These are phyloP conservation scores for Pouteria glomerata DNA, from an alignment of 148 eudicot species.

Conservation along the genomic window DNA sequence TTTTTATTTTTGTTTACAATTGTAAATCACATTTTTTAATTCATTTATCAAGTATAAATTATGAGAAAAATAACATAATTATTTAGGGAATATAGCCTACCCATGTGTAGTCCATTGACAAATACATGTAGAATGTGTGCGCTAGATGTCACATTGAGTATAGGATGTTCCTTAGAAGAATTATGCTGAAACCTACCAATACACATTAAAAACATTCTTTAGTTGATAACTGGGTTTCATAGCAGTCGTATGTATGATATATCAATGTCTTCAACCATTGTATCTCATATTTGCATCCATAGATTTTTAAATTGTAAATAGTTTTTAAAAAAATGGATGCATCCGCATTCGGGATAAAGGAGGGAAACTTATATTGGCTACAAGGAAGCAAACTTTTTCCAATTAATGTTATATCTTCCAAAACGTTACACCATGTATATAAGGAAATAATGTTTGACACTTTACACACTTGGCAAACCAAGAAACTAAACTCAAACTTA, in stretches of 20 bases:
- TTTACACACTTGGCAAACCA: neutral
- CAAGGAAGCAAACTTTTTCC: neutral
- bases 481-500: neutral
- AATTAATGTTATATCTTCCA: neutral
- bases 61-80: neutral
- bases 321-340: neutral
- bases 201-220: neutral
- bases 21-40: neutral
- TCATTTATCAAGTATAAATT: neutral
- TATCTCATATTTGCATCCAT: neutral
- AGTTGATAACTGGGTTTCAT: neutral
- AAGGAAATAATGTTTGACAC: neutral
- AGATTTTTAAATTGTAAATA: neutral
- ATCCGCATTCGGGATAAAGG: neutral
- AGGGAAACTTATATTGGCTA: neutral
- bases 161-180: conserved; percentile 8
- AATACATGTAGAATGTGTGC: conserved; percentile 42
- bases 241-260: neutral
- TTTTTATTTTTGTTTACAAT: no score
- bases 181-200: conserved; percentile 25
- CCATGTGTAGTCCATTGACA: conserved; percentile 40
- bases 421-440: neutral
- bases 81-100: conserved; percentile 18
- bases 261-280: neutral
- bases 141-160: conserved; percentile 28